phyloP scores from a whole-genome alignment of 768 basidiomycete species.

The Trametes gibbosa region DNA sequence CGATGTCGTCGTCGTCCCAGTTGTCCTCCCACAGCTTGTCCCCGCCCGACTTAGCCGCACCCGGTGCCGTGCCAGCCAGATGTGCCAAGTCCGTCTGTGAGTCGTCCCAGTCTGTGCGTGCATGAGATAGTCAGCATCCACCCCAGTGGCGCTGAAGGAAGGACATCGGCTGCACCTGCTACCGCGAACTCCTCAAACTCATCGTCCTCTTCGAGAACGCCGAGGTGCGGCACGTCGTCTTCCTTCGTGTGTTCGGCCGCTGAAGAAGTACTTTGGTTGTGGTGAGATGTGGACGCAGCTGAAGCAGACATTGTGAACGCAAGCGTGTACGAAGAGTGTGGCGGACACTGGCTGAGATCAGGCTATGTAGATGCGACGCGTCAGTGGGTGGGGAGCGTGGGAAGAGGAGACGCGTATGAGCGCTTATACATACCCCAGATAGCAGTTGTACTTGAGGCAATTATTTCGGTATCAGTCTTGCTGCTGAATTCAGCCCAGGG shows the following conservation, averaged over 20 bases:
- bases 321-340: neutral
- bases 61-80: constrained; percentile 68
- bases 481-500: no score
- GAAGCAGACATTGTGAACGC: constrained; percentile 25
- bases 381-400: constrained; percentile 9
- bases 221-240: constrained; percentile 63
- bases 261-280: constrained; percentile 23
- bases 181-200: constrained; percentile 93
- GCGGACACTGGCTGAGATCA: neutral
- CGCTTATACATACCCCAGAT: neutral
- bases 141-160: neutral
- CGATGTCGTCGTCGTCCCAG: constrained; percentile 99
- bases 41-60: constrained; percentile 73
- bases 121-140: neutral
- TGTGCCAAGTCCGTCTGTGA: constrained; percentile 80
- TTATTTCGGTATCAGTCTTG: no score
- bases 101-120: constrained; percentile 76
- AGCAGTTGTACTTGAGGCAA: neutral
- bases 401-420: constrained; percentile 1
- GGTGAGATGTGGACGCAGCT: constrained; percentile 29
- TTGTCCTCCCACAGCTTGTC: constrained; percentile 99
- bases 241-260: constrained; percentile 26
- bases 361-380: neutral
- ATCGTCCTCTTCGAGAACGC: constrained; percentile 95
- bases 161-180: constrained; percentile 53